A percentile compares a stretch with the other conserved stretches of the same genome.
Evolutionary conservation across 768 basidiomycete species (phyloP).

Genomic region (Imleria badia): DNA sequence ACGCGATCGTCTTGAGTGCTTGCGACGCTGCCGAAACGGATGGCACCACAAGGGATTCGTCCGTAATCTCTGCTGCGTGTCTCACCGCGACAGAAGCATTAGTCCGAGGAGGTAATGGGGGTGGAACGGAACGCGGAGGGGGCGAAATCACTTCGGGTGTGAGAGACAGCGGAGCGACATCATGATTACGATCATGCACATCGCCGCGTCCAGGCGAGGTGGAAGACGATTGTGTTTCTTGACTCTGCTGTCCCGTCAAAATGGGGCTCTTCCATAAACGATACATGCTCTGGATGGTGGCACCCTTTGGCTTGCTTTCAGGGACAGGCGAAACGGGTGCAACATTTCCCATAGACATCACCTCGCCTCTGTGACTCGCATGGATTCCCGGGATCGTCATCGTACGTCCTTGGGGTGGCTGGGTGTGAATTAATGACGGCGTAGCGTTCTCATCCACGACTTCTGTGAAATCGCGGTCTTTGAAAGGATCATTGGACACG

Average conservation of each 20-base stretch:
- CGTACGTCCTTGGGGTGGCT: slow-evolving; percentile 68
- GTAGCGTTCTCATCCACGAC: slow-evolving; percentile 27
- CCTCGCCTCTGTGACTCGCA: slow-evolving; percentile 78
- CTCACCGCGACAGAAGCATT: slow-evolving; percentile 32
- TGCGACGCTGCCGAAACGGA: slow-evolving; percentile 46
- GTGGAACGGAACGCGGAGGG: slow-evolving; percentile 32
- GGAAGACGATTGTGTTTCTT: slow-evolving; percentile 14
- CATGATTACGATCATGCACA: slow-evolving; percentile 25
- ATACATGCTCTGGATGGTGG: slow-evolving; percentile 67
- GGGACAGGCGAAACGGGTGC: slow-evolving; percentile 45
- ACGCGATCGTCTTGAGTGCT: slow-evolving; percentile 57
- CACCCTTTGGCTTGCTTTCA: slow-evolving; percentile 43
- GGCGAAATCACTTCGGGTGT: slow-evolving; percentile 20
- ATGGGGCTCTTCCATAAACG: slow-evolving; percentile 68
- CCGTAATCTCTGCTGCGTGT: slow-evolving; percentile 27
- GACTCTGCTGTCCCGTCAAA: slow-evolving; percentile 27
- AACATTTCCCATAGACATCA: slow-evolving; percentile 82
- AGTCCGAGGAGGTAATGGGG: slow-evolving; percentile 45
- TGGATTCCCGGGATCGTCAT: slow-evolving; percentile 91
- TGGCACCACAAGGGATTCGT: slow-evolving; percentile 19
- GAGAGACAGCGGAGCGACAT: slow-evolving; percentile 31
- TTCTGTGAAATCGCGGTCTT: slow-evolving; percentile 34
- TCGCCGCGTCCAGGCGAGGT: slow-evolving; percentile 10
- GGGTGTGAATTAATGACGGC: slow-evolving; percentile 62
- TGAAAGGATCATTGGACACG: slow-evolving; percentile 25